A percentile compares a stretch with the other conserved stretches of the same genome.
phyloP scores from a whole-genome alignment of 2,329 filamentous ascomycete genomes.

The Pseudogymnoascus sp. region DNA sequence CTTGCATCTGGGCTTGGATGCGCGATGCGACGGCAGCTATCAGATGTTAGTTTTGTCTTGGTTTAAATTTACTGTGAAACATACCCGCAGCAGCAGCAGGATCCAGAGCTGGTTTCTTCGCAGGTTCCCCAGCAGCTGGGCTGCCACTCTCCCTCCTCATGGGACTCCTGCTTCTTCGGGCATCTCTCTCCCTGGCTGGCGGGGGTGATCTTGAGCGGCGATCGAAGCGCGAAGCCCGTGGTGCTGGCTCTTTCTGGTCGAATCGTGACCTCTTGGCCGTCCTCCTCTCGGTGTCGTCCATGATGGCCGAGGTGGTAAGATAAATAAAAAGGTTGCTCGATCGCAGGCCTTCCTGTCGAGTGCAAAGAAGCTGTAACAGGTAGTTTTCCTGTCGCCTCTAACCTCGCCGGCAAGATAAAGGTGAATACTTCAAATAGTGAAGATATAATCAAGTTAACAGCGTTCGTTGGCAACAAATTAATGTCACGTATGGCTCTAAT shows the following conservation, averaged over 20 bases:
- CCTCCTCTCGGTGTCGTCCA: constrained; percentile 73
- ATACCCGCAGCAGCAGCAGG: constrained; percentile 73
- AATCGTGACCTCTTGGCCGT: constrained; percentile 82
- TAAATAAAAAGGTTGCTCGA: not conserved
- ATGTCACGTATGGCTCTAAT: not conserved
- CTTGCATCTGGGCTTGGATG: constrained; percentile 77
- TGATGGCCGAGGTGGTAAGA: constrained; percentile 29
- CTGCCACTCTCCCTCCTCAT: constrained; percentile 29
- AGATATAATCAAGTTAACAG: not conserved
- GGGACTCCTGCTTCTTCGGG: constrained; percentile 72
- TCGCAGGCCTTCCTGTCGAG: not conserved
- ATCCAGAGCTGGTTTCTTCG: constrained; percentile 49
- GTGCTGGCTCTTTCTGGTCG: constrained; percentile 81
- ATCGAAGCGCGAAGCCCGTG: constrained; percentile 76
- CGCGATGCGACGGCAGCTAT: constrained; percentile 79
- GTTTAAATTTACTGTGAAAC: constrained; percentile 22
- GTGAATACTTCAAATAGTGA: not conserved
- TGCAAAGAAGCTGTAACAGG: not conserved
- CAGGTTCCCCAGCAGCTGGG: constrained; percentile 24
- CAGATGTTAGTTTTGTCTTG: constrained; percentile 4
- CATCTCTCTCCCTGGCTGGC: constrained; percentile 56
- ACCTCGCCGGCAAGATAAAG: not conserved
- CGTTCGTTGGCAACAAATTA: not conserved
- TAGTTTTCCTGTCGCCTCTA: not conserved
- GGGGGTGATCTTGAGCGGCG: constrained; percentile 82